phyloP scores from a whole-genome alignment of 768 basidiomycete genomes.

The Leccinum obscurum region DNA sequence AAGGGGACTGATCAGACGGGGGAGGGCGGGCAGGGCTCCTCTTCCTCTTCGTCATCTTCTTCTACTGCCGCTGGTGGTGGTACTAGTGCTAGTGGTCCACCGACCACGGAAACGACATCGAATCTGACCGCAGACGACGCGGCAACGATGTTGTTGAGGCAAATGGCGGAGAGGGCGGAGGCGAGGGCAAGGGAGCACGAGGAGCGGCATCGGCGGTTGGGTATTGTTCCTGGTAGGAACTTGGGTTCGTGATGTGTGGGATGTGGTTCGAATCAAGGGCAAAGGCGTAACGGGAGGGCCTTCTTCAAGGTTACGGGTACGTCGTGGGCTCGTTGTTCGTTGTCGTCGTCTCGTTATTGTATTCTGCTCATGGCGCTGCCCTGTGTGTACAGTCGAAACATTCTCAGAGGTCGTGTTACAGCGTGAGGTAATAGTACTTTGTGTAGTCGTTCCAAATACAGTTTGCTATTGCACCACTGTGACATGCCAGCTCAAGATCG shows the following conservation, averaged over 20 bases:
- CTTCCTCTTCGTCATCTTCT: background rate
- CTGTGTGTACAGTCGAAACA: too few relatives aligned
- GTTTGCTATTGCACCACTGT: too few relatives aligned
- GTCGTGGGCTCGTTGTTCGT: background rate
- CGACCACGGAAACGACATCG: background rate
- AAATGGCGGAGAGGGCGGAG: slow-evolving; percentile 5
- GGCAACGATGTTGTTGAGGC: background rate
- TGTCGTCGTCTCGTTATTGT: too few relatives aligned
- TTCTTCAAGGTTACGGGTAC: background rate
- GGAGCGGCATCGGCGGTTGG: slow-evolving; percentile 29
- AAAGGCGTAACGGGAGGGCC: too few relatives aligned
- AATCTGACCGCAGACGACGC: background rate
- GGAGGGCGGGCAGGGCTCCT: background rate
- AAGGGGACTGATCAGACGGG: slow-evolving; percentile 39
- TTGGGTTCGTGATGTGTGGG: background rate
- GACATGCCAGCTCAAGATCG: background rate
- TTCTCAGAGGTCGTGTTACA: too few relatives aligned
- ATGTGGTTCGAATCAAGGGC: background rate
- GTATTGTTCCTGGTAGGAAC: slow-evolving; percentile 12
- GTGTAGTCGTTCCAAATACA: too few relatives aligned
- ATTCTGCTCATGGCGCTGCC: too few relatives aligned
- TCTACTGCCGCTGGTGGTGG: background rate
- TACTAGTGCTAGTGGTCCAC: background rate
- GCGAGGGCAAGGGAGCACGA: slow-evolving; percentile 25
- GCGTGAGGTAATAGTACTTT: too few relatives aligned